These are phyloP conservation scores for Trichosporon ovoides DNA, from an alignment of 1,284 basidiomycete species.

Conservation along the genomic window DNA sequence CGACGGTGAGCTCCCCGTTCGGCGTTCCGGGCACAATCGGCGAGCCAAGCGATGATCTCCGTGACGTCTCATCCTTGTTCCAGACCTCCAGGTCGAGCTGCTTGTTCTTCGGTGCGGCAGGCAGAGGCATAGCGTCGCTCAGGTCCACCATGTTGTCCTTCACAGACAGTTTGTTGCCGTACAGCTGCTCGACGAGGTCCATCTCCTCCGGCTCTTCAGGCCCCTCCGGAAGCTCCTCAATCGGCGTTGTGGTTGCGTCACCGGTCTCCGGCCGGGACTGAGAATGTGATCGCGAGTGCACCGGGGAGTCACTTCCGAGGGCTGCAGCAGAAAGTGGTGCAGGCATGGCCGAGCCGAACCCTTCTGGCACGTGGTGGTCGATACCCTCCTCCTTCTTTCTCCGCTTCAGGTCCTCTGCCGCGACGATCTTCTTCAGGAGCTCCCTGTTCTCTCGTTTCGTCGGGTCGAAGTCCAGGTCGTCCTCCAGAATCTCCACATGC, in stretches of 20 bases:
- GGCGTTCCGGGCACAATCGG: neutral
- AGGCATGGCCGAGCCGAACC: constrained; percentile 30
- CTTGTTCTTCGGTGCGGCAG: constrained; percentile 76
- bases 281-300: neutral
- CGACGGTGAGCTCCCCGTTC: constrained; percentile 8
- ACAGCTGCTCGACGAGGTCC: constrained; percentile 89
- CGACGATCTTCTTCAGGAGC: constrained; percentile 72
- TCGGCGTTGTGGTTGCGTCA: neutral
- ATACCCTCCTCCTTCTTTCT: constrained; percentile 34
- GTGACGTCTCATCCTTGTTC: constrained; percentile 44
- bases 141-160: constrained; percentile 65
- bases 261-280: neutral
- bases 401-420: constrained; percentile 58
- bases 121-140: constrained; percentile 71
- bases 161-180: constrained; percentile 68
- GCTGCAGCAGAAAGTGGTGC: neutral
- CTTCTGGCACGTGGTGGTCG: constrained; percentile 7
- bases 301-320: neutral
- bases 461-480: constrained; percentile 93
- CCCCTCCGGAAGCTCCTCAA: constrained; percentile 4
- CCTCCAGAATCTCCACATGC: constrained; percentile 83
- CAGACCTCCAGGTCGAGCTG: constrained; percentile 81
- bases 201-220: constrained; percentile 71
- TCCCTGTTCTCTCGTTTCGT: constrained; percentile 76
- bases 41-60: constrained; percentile 22